These are phyloP conservation scores for Verticillium alfalfae DNA, from an alignment of 2,329 filamentous ascomycete genomes.

Conservation along the genomic window DNA sequence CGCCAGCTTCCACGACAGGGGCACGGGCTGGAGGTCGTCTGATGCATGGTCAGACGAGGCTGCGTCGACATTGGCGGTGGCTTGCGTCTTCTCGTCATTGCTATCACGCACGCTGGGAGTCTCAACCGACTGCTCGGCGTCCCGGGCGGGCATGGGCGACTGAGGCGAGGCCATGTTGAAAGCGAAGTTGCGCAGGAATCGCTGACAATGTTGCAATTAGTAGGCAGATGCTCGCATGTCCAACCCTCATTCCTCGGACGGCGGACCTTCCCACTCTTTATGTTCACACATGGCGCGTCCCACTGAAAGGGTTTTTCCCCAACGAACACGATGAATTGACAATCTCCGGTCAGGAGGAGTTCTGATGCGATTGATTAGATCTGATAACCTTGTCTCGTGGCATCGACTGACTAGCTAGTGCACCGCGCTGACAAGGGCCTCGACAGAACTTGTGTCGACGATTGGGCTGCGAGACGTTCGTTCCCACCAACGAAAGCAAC, in stretches of 20 bases:
- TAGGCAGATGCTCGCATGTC: not conserved
- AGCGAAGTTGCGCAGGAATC: not conserved
- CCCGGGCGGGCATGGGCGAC: not conserved
- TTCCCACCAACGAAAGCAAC: not conserved
- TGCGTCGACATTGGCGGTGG: not conserved
- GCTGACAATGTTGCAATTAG: not conserved
- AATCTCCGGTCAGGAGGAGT: not conserved
- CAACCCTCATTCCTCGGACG: not conserved
- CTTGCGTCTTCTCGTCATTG: not conserved
- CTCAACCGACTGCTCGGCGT: not conserved
- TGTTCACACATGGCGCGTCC: not conserved
- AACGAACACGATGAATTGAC: not conserved
- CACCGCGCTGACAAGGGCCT: not conserved
- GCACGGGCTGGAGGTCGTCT: not conserved
- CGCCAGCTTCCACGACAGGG: not conserved
- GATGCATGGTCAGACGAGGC: not conserved
- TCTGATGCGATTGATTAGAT: not conserved
- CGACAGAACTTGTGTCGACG: not conserved
- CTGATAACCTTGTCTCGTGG: not conserved
- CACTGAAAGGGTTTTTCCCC: not conserved
- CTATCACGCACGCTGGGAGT: not conserved
- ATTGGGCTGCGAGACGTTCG: not conserved
- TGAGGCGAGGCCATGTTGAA: not conserved
- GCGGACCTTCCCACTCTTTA: not conserved
- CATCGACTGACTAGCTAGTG: not conserved